Conservation (phyloP, 2,329 filamentous ascomycete genomes). For the Beauveria australis region DNA sequence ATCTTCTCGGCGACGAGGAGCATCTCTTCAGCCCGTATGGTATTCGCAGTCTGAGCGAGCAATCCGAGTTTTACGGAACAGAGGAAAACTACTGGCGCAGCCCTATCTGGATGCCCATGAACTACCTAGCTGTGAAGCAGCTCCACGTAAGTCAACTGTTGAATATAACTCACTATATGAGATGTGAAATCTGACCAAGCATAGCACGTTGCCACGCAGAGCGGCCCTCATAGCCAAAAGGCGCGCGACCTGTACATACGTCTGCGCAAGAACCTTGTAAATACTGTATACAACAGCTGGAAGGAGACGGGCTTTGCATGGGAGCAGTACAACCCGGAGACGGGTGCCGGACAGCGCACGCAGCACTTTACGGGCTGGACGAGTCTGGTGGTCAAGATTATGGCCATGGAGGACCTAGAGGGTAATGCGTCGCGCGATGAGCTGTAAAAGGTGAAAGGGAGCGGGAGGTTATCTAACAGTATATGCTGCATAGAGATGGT, state of each 20-base stretch:
- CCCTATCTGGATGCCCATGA: slow-evolving; percentile 93
- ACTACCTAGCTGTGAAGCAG: slow-evolving; percentile 76
- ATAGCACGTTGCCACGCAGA: slow-evolving; percentile 56
- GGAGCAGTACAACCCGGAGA: slow-evolving; percentile 97
- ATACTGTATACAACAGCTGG: slow-evolving; percentile 85
- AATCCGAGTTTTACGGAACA: slow-evolving; percentile 75
- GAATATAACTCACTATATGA: not conserved
- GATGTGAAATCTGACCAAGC: not conserved
- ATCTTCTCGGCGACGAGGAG: slow-evolving; percentile 70
- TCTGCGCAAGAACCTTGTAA: slow-evolving; percentile 75
- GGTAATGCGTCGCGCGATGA: slow-evolving; percentile 34
- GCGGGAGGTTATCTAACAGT: slow-evolving; percentile 12
- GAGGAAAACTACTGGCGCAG: slow-evolving; percentile 96
- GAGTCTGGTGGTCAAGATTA: slow-evolving; percentile 94
- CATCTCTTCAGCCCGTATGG: slow-evolving; percentile 87
- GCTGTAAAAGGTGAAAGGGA: slow-evolving; percentile 26
- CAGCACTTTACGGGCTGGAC: slow-evolving; percentile 99
- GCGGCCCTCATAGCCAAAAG: slow-evolving; percentile 58
- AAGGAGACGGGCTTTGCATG: slow-evolving; percentile 89
- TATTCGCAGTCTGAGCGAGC: slow-evolving; percentile 81
- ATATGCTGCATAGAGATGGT: slow-evolving; percentile 7
- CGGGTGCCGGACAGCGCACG: slow-evolving; percentile 84
- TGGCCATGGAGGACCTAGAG: slow-evolving; percentile 75
- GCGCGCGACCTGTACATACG: slow-evolving; percentile 67
- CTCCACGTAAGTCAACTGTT: slow-evolving; percentile 56